Evolutionary conservation across 106 monocot species (phyloP).

Genomic region (Cymbidium sinense): DNA sequence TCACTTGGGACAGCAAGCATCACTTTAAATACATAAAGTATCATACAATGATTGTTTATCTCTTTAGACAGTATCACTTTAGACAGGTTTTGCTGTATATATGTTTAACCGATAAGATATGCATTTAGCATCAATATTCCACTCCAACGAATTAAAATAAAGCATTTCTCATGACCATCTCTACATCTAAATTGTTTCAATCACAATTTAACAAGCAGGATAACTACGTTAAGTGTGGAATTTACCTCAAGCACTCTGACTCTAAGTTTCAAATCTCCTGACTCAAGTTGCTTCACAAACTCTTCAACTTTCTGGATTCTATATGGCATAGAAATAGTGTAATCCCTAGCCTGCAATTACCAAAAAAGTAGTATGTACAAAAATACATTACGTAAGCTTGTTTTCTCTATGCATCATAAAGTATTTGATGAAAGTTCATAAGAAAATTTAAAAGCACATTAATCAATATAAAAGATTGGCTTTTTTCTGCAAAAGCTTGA

Average conservation of each 20-base stretch:
- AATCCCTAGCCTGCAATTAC: conserved; percentile 68
- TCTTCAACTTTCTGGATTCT: conserved; percentile 82
- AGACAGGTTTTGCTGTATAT: no score
- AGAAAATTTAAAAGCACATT: not conserved
- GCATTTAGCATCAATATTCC: no score
- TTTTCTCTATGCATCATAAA: not conserved
- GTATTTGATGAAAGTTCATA: not conserved
- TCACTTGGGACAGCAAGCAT: no score
- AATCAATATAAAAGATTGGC: no score
- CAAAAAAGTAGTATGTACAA: not conserved
- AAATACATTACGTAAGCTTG: not conserved
- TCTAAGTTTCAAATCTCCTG: conserved; percentile 85
- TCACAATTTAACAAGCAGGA: not conserved
- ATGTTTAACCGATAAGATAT: not conserved
- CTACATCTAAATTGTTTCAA: not conserved
- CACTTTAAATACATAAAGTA: no score
- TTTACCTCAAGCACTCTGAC: conserved; percentile 94
- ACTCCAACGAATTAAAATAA: no score
- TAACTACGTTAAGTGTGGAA: not conserved
- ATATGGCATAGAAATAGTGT: conserved; percentile 87
- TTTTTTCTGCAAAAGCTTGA: no score
- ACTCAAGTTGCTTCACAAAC: conserved; percentile 79
- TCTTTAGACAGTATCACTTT: no score
- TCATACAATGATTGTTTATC: no score
- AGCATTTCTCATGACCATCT: not conserved